Evolutionary conservation across 208 protist genomes (phyloP).

Genomic region (Leishmania gerbilli): DNA sequence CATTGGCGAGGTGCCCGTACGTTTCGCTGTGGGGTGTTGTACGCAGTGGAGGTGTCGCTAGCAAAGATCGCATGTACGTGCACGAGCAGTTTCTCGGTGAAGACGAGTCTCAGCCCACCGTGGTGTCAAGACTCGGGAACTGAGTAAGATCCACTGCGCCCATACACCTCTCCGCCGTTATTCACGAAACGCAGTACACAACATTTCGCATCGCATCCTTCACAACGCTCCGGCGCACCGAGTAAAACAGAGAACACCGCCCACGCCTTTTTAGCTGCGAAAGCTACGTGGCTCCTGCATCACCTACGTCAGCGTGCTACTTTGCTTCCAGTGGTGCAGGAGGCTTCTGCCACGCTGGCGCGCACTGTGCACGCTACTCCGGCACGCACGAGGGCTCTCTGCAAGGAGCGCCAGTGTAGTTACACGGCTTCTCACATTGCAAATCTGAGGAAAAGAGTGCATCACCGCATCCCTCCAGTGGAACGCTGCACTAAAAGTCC

Average conservation of each 20-base stretch:
- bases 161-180: neutral
- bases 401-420: slow-evolving; percentile 49
- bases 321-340: slow-evolving; percentile 35
- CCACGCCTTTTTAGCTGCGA: slow-evolving; percentile 17
- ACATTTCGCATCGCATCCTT: slow-evolving; percentile 56
- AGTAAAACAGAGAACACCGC: slow-evolving; percentile 20
- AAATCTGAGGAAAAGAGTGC: slow-evolving; percentile 40
- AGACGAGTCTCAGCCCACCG: slow-evolving; percentile 55
- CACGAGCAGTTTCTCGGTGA: slow-evolving; percentile 34
- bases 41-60: slow-evolving; percentile 48
- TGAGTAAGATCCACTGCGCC: slow-evolving; percentile 7
- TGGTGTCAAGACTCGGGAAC: slow-evolving; percentile 50
- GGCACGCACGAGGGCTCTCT: slow-evolving; percentile 42
- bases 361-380: slow-evolving; percentile 51
- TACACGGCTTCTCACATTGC: neutral
- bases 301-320: neutral
- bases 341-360: slow-evolving; percentile 28
- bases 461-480: slow-evolving; percentile 52
- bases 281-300: slow-evolving; percentile 25
- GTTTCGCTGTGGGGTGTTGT: slow-evolving; percentile 50
- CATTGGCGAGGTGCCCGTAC: slow-evolving; percentile 46
- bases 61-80: slow-evolving; percentile 49
- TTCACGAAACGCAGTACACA: slow-evolving; percentile 57
- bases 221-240: slow-evolving; percentile 31
- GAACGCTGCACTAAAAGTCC: slow-evolving; percentile 48